Percentiles rank a stretch among this genome's conserved stretches.
These are phyloP conservation scores for Ziziphus jujuba DNA, from an alignment of 306 rosid genomes.

Conservation along the genomic window DNA sequence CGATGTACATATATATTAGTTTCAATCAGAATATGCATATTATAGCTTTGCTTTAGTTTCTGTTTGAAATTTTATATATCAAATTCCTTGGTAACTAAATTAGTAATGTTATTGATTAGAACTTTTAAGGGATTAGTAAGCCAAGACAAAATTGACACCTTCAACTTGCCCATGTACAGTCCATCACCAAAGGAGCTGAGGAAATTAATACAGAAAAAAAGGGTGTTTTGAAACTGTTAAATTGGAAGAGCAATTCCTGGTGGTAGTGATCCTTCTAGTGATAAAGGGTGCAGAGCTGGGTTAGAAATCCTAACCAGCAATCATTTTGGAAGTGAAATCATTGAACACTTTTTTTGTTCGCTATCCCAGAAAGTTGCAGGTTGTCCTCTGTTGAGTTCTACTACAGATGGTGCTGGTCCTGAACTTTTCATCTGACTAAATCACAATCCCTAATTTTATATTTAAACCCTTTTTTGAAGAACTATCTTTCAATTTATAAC, in stretches of 20 bases:
- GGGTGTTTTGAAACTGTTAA: neutral
- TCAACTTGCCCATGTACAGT: slow-evolving; percentile 16
- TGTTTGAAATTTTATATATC: too few relatives aligned
- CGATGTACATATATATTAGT: too few relatives aligned
- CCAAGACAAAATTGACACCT: slow-evolving; percentile 16
- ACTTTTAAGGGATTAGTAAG: neutral
- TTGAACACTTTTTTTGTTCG: neutral
- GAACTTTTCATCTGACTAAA: neutral
- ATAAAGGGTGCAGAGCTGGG: neutral
- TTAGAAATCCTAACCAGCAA: neutral
- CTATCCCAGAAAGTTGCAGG: neutral
- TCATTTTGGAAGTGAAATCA: neutral
- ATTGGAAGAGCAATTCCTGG: slow-evolving; percentile 4
- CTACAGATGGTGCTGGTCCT: neutral
- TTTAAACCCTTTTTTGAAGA: neutral
- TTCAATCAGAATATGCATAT: too few relatives aligned
- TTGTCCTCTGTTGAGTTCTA: neutral
- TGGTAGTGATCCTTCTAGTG: neutral
- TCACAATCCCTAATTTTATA: neutral
- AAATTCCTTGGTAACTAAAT: too few relatives aligned
- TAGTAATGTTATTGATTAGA: neutral
- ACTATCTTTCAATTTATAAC: too few relatives aligned
- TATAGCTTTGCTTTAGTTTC: too few relatives aligned
- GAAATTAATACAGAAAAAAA: neutral
- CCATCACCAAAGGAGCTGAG: slow-evolving; percentile 10